Base-by-base conservation (phyloP, 176 grass and related monocot species). In the Oryza brachyantha region DNA sequence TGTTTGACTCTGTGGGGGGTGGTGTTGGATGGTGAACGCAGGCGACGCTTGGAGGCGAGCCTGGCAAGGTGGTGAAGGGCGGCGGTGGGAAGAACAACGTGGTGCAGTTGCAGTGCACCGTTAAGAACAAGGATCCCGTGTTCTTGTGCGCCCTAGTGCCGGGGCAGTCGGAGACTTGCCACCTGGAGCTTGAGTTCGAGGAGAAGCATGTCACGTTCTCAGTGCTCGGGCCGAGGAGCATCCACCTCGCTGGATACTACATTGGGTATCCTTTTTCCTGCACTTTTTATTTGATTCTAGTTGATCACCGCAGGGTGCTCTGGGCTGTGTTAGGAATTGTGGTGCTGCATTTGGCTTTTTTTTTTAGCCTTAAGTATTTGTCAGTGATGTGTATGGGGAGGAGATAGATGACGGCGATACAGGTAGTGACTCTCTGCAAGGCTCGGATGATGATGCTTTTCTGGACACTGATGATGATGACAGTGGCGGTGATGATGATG, bases 131-230 rank as follows among this genome's bases (percentile, higher is more conserved):
- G 34, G 82, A 85, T 0, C 92, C 90, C 0, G 80, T 99, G 19
- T 85, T 86, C 67, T 75, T 99, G 6, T 95, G 92, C 27, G 79
- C 72, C 64, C 63, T 99, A 12, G 10, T 93, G 27, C 50, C 86
- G 0, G 70, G 84, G 34, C 45, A 52, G 37, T 73, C 41, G 0
- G 90, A 91, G 72, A 81, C 88, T 1, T 93, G 88, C 79, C 78
- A 82, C 62, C 27, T 99, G 69, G 90, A 99, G 66, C 64, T 99
- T 0, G 92, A 99, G 79, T 99, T 99, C 31, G 92, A 99, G 40
- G 96, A 97, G 84, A 80, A 89, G 36, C n/a, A 69, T 1, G 92
- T 93, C 28, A 75, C 86, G 22, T 87, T 96, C 78, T 96, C 92
- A 0, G 96, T 99, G 38, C 37, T 95, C 9, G 96, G 92, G 27